Evolutionary conservation across 2,329 filamentous ascomycete species (phyloP), one percentile per base, ranked within the genome.

Genomic region (Chaetoscypha palmicola): DNA sequence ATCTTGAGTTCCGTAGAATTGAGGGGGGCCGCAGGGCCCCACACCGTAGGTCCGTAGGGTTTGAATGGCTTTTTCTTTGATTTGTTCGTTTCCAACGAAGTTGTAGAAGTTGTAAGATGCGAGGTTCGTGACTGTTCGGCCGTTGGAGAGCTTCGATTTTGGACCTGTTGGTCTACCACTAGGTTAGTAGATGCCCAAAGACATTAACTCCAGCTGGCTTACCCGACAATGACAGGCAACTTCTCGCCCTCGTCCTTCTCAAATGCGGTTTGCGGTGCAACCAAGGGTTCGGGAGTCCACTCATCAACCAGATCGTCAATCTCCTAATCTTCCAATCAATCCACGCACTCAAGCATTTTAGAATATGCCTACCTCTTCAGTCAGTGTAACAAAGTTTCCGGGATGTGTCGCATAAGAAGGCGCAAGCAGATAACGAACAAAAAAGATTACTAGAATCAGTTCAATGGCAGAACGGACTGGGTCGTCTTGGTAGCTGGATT

Each of bases 91-190:
- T 41, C 80, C 79, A 52, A 94, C 87, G 65, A 98, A 89, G 69
- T 98, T 97, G 73, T 94, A 97, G 66, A 92, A 95, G 66, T 98
- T 98, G 69, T 89, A 92, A 1, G 87, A 94, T 28, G 88, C 91
- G 52, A 98, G 81, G 63, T 98, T 98, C 45, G 78, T 88, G 19
- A 96, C 92, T 14, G 86, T 94, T 54, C 87, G 84, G 58, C 92
- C 92, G 64, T 83, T 95, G 37, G 81, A 73, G 43, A 98, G 77
- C 65, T 92, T 96, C 38, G 84, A 82, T 64, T 92, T 94, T 36
- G 92, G 90, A 8, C 88, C 90, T 1, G 89, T 90, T 4, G 91
- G 85, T 38, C 88, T 94, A 38, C 49, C 26, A 12, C 12, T 45
- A 24, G 11, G 22, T 50, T 38, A 51, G 36, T 45, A 45, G 16